Base-by-base conservation (phyloP, 495 filamentous ascomycete genomes). In the Xylaria telfairii region DNA sequence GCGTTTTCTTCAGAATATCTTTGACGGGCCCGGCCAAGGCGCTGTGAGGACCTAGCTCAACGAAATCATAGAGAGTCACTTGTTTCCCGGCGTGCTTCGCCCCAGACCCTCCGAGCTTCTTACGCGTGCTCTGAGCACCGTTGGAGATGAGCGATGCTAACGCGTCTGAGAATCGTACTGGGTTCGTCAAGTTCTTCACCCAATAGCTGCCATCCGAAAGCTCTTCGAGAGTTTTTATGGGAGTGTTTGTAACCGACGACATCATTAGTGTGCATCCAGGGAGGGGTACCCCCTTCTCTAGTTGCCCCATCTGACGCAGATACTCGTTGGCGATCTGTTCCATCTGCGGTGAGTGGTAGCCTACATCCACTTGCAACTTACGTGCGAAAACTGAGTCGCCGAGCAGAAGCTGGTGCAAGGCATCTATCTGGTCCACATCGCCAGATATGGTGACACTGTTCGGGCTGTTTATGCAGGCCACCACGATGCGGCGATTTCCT, bases 401-500 rank as follows among this genome's bases (percentile, higher is more conserved):
- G 1, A 78, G 66, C 2, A 82, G 66, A 34, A 67, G 60, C 12
- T 30, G n/a, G 30, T 82, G 59, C 0, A 82, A 44, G 0, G 42
- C 41, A 1, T 82, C 77, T 10, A 89, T 79, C 0, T 65, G 67
- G 0, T 66, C 66, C 0, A 64, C 71, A 17, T 71, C 57, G 1
- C 84, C 84, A 4, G 83, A 83, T 0, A 87, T 39, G 4, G 85
- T 87, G 53, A 77, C 47, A 64, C 76, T 86, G 2, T 42, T 47
- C 7, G 82, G 83, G 63, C 81, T 84, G 65, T 87, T 87, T 26
- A 85, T 42, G 61, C 85, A 87, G 8, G 83, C 85, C 15, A 86
- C 69, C 0, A 13, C 2, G 12, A 57, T 28, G 26, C 53, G 26
- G 28, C 26, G 5, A 28, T n/a, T n/a, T n/a, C n/a, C n/a, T n/a